Base-by-base conservation (phyloP, 106 monocot genomes). In the Iris macrosiphon region DNA sequence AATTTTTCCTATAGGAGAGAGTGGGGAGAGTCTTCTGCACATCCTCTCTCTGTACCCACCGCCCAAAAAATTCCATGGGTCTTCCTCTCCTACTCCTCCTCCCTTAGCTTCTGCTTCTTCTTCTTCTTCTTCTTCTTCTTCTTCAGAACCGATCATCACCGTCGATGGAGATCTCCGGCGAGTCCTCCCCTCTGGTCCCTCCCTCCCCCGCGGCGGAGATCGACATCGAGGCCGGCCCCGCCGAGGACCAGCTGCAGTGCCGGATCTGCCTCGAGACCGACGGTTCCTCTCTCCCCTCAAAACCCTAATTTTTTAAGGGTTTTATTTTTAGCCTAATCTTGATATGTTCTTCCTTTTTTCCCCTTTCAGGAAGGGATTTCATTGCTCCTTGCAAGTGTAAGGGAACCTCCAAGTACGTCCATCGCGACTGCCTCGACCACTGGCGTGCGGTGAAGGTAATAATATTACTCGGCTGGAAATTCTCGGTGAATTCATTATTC, bases 331-430 rank as follows among this genome's bases (percentile, higher is more conserved):
- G 2, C 27, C 22, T 16, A 18, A 33, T 4, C 4, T 21, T 48
- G 19, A 65, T 27, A 39, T 43, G 26, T 6, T 73, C 13, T 7
- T 8, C 24, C 55, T n/a, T 55, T 28, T 14, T 23, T 26, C 12
- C 23, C 20, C 17, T 78, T 68, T 40, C 68, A 87, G 86, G 81
- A 41, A 73, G 81, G 71, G 86, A 87, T 71, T 81, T 87, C 62
- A 87, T 87, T 40, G 81, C 86, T 45, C 86, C 86, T 31, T 87
- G 86, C 63, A 87, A 81, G 56, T 87, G 86, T 68, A 81, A 87
- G 69, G 86, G 86, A 44, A 81, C 86, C 27, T 66, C 81, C 38
- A 87, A 87, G 66, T 87, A 71, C 63, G 86, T 87, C 11, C 86
- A 87, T 47, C 77, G 86, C 23, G 70, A 87, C 35, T 87, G 86